Conservation (phyloP, 257 asterid species). For the Cordia subcordata region DNA sequence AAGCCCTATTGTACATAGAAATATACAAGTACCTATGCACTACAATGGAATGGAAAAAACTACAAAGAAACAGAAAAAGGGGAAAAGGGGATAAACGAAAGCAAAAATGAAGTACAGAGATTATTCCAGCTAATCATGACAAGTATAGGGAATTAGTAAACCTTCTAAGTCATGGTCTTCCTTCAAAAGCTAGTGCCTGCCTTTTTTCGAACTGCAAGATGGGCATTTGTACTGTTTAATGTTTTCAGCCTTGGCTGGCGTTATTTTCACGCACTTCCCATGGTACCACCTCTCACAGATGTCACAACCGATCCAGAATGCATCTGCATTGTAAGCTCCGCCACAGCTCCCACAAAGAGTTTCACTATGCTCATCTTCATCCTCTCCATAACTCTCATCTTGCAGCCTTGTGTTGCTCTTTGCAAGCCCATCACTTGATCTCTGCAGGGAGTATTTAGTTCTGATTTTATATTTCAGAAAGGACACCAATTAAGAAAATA, state of each 20-base stretch:
- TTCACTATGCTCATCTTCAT: conserved; percentile 61
- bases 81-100: no score
- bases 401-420: neutral
- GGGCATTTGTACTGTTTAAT: conserved; percentile 74
- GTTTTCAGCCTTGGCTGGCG: conserved; percentile 66
- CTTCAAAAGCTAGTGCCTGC: conserved; percentile 33
- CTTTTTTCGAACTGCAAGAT: conserved; percentile 43
- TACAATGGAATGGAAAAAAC: neutral
- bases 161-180: no score
- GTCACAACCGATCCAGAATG: conserved; percentile 68
- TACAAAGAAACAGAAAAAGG: neutral
- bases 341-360: conserved; percentile 65
- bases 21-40: no score
- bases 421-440: conserved; percentile 4
- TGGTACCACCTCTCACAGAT: conserved; percentile 61
- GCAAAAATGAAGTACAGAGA: no score
- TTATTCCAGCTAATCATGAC: neutral
- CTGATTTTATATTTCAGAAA: neutral
- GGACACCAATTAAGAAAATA: neutral
- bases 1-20: no score
- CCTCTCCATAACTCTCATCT: conserved; percentile 31
- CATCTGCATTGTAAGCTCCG: conserved; percentile 57
- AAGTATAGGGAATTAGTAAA: neutral
- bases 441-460: neutral
- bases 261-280: conserved; percentile 66